These are phyloP conservation scores for Tricholoma saponaceum DNA, from an alignment of 768 basidiomycete genomes.

Conservation along the genomic window DNA sequence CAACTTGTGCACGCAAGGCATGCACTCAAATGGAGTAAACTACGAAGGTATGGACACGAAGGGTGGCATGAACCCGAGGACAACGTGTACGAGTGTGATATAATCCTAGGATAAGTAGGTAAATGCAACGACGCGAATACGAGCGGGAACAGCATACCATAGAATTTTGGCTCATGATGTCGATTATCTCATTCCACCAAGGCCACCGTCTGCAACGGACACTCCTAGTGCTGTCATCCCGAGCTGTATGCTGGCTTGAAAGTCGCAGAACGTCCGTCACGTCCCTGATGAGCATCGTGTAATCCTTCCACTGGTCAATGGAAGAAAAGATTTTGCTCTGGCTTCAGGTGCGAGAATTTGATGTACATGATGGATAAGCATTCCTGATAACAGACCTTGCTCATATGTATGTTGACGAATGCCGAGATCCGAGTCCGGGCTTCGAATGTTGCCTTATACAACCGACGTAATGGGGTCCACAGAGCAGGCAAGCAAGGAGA, in stretches of 20 bases:
- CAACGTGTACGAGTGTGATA: conserved; percentile 42
- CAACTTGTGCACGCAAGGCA: conserved; percentile 41
- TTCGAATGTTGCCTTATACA: too few species aligned
- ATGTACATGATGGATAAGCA: conserved; percentile 39
- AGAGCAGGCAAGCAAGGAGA: too few species aligned
- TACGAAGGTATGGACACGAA: conserved; percentile 50
- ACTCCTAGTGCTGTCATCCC: conserved; percentile 54
- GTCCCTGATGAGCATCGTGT: conserved; percentile 49
- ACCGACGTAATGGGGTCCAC: too few species aligned
- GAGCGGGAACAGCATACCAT: conserved; percentile 39
- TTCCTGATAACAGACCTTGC: too few species aligned
- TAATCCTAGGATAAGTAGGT: conserved; percentile 42
- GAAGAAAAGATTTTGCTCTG: conserved; percentile 53
- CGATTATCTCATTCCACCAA: conserved; percentile 63
- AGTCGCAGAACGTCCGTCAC: conserved; percentile 41
- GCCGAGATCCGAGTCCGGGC: too few species aligned
- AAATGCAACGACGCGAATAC: too few species aligned
- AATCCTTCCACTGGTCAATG: conserved; percentile 53
- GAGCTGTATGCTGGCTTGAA: conserved; percentile 46
- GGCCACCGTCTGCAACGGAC: conserved; percentile 46
- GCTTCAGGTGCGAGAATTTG: conserved; percentile 54
- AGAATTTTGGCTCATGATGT: conserved; percentile 67
- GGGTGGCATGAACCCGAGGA: conserved; percentile 46
- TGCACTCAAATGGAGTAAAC: conserved; percentile 54
- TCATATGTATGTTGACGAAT: too few species aligned